A percentile compares a stretch with the other conserved stretches of the same genome.
Evolutionary conservation across 1,284 basidiomycete species (phyloP).

Genomic region (Phellinidium pouzarii): DNA sequence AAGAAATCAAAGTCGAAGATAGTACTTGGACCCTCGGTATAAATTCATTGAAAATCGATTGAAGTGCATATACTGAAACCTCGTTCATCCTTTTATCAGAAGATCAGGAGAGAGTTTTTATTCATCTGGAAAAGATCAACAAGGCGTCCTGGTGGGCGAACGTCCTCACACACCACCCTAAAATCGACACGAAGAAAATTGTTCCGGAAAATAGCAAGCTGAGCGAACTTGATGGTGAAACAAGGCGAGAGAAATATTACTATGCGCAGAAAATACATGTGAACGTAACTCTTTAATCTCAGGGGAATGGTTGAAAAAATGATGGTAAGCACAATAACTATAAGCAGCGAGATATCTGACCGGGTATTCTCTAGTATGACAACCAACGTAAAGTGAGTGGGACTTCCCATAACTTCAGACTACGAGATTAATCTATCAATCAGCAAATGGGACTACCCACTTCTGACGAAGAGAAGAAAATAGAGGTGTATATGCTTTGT

Average conservation of each 20-base stretch:
- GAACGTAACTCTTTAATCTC: slow-evolving; percentile 17
- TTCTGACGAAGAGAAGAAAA: slow-evolving; percentile 85
- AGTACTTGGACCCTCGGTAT: slow-evolving; percentile 94
- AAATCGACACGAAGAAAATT: slow-evolving; percentile 96
- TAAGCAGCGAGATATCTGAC: slow-evolving; percentile 15
- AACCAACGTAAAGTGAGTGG: slow-evolving; percentile 85
- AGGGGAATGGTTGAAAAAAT: slow-evolving; percentile 99
- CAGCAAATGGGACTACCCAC: slow-evolving; percentile 95
- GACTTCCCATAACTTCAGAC: slow-evolving; percentile 4
- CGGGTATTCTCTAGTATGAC: slow-evolving; percentile 64
- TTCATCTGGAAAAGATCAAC: slow-evolving; percentile 87
- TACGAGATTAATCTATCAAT: slow-evolving; percentile 16
- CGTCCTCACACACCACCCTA: slow-evolving; percentile 90
- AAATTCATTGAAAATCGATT: no score
- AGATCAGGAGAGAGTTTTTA: slow-evolving; percentile 65
- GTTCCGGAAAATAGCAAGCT: slow-evolving; percentile 93
- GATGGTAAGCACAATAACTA: slow-evolving; percentile 70
- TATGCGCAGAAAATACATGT: slow-evolving; percentile 10
- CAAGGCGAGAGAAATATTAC: slow-evolving; percentile 45
- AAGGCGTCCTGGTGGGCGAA: slow-evolving; percentile 96
- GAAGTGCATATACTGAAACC: slow-evolving; percentile 15
- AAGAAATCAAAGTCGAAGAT: slow-evolving; percentile 92
- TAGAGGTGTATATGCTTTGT: slow-evolving; percentile 51
- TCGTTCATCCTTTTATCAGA: slow-evolving; percentile 40
- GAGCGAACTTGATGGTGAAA: slow-evolving; percentile 92